Evolutionary conservation across 371 early-diverging fungal genomes (phyloP), one percentile per base, ranked within the genome.

Genomic region (Antonospora locustae): DNA sequence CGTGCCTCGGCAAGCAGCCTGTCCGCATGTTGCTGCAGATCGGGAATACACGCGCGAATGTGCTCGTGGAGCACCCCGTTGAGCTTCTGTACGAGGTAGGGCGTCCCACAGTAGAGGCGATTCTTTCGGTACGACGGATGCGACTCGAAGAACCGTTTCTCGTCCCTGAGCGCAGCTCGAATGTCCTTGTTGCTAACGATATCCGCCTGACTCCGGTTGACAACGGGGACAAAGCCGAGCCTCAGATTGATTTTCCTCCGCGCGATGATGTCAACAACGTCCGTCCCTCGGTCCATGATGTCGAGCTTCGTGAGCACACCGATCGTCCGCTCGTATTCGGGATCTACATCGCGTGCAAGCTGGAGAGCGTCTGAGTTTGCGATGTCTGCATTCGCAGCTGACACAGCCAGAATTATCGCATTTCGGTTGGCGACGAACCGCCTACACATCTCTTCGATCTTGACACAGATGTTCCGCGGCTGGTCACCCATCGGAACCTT

Each of bases 241-340:
- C 86, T 78, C 55, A 94, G 77, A 1, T 90, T 91, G 62, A 95
- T 87, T 29, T 91, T 81, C 14, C 89, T 79, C 2, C 91, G 91
- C 16, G 92, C 90, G 59, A 97, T 79, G 63, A 95, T 88, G 69
- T 94, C 91, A 36, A 94, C 84, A 12, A 93, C 90, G 73, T 95
- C 91, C 2, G 95, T 94, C n/a, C 96, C 95, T 60, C 24, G 89
- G 83, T 90, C 90, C 89, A 90, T 88, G 50, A 90, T 70, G 72
- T 90, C 90, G 38, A 89, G 71, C 72, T 90, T 90, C 38, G 89
- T 89, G 44, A 90, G 71, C 2, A 90, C 87, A 45, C 88, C 88
- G 27, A 88, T 80, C 0, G 89, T 88, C 55, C 89, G 77, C 24
- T 56, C 52, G 60, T 81, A 83, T 61, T 82, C 82, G 7, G 86